These are phyloP conservation scores for Thalassiosira pacifica DNA, from an alignment of 352 stramenopile species.

Conservation along the genomic window DNA sequence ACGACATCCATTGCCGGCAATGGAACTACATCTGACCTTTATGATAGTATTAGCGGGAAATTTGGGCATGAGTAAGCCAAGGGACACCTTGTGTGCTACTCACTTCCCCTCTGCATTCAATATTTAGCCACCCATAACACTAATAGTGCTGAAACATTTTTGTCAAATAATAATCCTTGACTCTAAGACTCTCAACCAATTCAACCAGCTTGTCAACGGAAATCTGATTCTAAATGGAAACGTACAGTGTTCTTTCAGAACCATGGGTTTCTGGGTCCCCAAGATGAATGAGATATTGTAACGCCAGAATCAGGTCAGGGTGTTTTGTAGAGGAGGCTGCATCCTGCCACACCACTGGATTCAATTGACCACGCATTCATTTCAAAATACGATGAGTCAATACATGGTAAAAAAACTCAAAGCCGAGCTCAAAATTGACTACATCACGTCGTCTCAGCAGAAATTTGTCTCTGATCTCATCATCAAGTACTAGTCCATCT, in stretches of 20 bases:
- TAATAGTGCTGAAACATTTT: neutral
- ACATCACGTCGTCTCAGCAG: neutral
- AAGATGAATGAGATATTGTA: conserved; percentile 13
- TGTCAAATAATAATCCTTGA: neutral
- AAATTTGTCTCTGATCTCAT: neutral
- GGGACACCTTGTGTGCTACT: neutral
- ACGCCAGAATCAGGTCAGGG: neutral
- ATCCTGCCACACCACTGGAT: conserved; percentile 6
- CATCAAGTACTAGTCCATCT: conserved; percentile 17
- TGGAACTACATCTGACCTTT: neutral
- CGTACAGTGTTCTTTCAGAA: conserved; percentile 1
- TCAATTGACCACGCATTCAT: conserved; percentile 17
- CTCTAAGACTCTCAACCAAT: neutral
- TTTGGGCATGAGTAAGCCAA: neutral
- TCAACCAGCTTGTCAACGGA: neutral
- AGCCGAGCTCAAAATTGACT: neutral
- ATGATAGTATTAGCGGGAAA: neutral
- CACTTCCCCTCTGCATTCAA: neutral
- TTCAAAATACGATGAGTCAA: conserved; percentile 5
- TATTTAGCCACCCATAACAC: neutral
- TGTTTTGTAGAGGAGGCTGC: neutral
- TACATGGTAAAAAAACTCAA: conserved; percentile 14
- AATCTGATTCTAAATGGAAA: neutral
- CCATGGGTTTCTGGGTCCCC: conserved; percentile 3
- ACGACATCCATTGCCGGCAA: neutral